A percentile compares a stretch with the other conserved stretches of the same genome.
Conservation (phyloP, 805 yeast genomes). For the Kuraishia hungarica region DNA sequence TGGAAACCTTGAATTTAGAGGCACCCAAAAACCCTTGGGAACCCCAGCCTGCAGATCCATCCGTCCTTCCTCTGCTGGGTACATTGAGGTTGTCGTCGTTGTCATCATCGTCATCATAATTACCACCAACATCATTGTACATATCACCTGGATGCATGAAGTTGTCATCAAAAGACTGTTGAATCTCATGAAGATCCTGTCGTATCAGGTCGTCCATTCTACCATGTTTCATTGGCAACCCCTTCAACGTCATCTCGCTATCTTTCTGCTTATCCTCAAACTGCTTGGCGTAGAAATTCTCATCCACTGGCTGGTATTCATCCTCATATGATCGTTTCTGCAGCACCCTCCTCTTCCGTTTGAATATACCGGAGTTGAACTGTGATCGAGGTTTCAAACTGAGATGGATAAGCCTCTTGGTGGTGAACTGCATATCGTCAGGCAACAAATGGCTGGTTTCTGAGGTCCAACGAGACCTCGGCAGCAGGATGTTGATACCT, state of each 20-base stretch:
- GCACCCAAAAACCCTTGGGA: constrained; percentile 8
- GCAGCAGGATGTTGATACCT: constrained; percentile 15
- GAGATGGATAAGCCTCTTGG: constrained; percentile 36
- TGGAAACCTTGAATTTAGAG: constrained; percentile 16
- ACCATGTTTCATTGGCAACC: constrained; percentile 11
- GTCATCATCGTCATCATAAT: constrained; percentile 28
- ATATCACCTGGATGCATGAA: constrained; percentile 5
- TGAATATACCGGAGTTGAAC: constrained; percentile 18
- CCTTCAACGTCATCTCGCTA: constrained; percentile 26
- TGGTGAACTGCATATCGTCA: constrained; percentile 41
- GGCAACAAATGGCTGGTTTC: constrained; percentile 27
- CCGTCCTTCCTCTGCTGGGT: constrained; percentile 9
- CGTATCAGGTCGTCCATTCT: constrained; percentile 7
- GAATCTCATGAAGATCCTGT: constrained; percentile 14
- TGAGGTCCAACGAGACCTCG: constrained; percentile 12
- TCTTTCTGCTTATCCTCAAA: constrained; percentile 28
- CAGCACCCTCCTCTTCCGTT: constrained; percentile 10
- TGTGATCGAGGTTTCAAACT: constrained; percentile 33
- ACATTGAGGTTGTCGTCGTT: constrained; percentile 14
- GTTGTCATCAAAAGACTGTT: constrained; percentile 12
- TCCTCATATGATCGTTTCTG: constrained; percentile 7
- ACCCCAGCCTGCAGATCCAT: constrained; percentile 6
- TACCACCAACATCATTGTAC: constrained; percentile 15
- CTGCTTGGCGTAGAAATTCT: constrained; percentile 40
- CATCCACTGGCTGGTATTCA: constrained; percentile 34